A percentile compares a stretch with the other conserved stretches of the same genome.
phyloP scores from a whole-genome alignment of 2,329 filamentous ascomycete species.

The Aspergillus melleus region DNA sequence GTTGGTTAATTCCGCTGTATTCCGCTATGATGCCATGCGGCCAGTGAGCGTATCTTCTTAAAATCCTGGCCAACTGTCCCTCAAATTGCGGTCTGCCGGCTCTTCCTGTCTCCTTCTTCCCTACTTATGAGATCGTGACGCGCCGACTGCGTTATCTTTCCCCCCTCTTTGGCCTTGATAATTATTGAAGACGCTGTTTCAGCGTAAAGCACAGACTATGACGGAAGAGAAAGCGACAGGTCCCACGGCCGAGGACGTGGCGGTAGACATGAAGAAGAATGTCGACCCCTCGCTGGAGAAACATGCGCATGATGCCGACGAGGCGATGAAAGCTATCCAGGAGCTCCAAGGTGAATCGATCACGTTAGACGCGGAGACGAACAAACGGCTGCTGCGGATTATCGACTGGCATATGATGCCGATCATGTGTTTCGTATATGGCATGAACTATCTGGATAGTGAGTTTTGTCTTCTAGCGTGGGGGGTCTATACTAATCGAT shows the following conservation, averaged over 20 bases:
- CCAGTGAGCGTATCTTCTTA: neutral
- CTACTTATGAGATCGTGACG: neutral
- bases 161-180: neutral
- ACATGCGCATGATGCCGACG: constrained; percentile 60
- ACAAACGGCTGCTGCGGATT: constrained; percentile 57
- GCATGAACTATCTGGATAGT: constrained; percentile 58
- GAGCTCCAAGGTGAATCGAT: constrained; percentile 51
- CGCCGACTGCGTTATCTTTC: neutral
- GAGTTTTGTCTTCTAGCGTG: constrained; percentile 18
- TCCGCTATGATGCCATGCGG: neutral
- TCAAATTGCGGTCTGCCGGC: too few relatives aligned
- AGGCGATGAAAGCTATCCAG: constrained; percentile 59
- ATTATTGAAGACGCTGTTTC: too few relatives aligned
- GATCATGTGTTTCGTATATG: constrained; percentile 59
- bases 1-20: neutral
- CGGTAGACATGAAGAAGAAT: constrained; percentile 16
- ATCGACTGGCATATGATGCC: constrained; percentile 66
- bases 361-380: constrained; percentile 57
- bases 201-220: constrained; percentile 3
- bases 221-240: constrained; percentile 42
- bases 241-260: constrained; percentile 20
- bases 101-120: neutral
- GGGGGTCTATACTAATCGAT: neutral
- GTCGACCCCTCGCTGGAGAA: constrained; percentile 44
- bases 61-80: neutral